Evolutionary conservation across 345 rosid species (phyloP), one percentile per base, ranked within the genome.

Genomic region (Euphorbia tirucalli): DNA sequence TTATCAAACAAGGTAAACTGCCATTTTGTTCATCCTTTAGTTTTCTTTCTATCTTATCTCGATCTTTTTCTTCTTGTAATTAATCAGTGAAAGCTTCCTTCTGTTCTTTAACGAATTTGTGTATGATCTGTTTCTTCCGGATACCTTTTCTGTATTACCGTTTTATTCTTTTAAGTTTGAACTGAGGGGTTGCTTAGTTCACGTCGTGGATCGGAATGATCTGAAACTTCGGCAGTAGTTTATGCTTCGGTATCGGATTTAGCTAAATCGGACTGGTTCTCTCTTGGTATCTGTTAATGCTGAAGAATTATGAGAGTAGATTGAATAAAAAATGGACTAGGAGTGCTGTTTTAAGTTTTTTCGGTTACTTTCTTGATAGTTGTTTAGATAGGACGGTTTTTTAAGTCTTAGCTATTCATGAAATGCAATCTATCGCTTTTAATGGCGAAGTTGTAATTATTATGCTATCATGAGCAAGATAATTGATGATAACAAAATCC

Each of bases 101-200:
- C n/a, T n/a, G n/a, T n/a, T n/a, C n/a, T n/a, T n/a, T n/a, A 32
- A 32, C 3, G 3, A 32, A 5, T 32, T 2, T 32, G 37, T 32
- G 62, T 30, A 68, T 35, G 71, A 68, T 68, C 61, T 57, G 8
- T n/a, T 22, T 54, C 3, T 21, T 18, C 7, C 21, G 37, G 62
- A 49, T 46, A 52, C 14, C 37, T 32, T 32, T 32, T 35, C 11
- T 43, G 52, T 19, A 41, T 48, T 64, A 24, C n/a, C 21, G 8
- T 11, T 41, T 24, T 18, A 4, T 43, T 43, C 21, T 64, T 39
- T 6, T 2, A 15, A 24, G 1, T 0, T 57, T 57, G 61, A 27
- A 59, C 22, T 14, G 43, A 18, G 30, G 19, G 27, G 16, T n/a
- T 16, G 37, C 43, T 30, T 27, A 3, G 37, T 58, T 27, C 13